Base-by-base conservation (phyloP, 352 stramenopile genomes). In the Phytopythium litorale region DNA sequence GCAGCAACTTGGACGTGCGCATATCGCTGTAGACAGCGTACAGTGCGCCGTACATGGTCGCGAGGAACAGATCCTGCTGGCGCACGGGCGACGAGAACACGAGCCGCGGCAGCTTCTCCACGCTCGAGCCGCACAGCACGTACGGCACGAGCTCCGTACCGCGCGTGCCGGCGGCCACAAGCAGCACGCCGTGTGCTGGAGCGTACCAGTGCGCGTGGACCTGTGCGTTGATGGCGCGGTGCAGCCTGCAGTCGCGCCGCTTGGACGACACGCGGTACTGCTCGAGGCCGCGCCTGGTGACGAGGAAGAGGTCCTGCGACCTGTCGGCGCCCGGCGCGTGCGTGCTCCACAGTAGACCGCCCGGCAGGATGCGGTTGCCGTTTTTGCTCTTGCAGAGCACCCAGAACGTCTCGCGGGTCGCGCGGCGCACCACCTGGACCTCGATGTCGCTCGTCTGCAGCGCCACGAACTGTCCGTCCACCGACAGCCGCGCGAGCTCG, bases 391-490 rank as follows among this genome's bases (percentile, higher is more conserved):
- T 84, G 71, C 84, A 93, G 54, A 92, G 60, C 35, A 95, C 71
- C 79, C 80, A 93, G 64, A 81, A 88, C 19, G 63, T 79, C 52
- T 78, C 65, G 3, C 73, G 48, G 11, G 81, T 84, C 25, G 62
- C 45, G 23, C 77, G 64, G 32, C 78, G 71, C 9, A 92, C 23
- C 54, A 95, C 69, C 52, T 93, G 80, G 38, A 95, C 81, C 63
- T 95, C 84, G 45, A 93, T 84, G 58, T 95, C 86, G 62, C 81
- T 93, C 56, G 76, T 87, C 64, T 95, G 86, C 45, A 95, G 66
- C 7, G 81, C 84, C 30, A 95, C 63, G 45, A 85, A 93, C 54
- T 89, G 71, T 0, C 62, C 58, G 54, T 92, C 82, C 2, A 88
- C 70, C 30, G 86, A 95, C 19, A 95, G 59, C 33, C 73, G 68